phyloP scores from a whole-genome alignment of 176 grass and related monocot species.

The Eleusine indica region DNA sequence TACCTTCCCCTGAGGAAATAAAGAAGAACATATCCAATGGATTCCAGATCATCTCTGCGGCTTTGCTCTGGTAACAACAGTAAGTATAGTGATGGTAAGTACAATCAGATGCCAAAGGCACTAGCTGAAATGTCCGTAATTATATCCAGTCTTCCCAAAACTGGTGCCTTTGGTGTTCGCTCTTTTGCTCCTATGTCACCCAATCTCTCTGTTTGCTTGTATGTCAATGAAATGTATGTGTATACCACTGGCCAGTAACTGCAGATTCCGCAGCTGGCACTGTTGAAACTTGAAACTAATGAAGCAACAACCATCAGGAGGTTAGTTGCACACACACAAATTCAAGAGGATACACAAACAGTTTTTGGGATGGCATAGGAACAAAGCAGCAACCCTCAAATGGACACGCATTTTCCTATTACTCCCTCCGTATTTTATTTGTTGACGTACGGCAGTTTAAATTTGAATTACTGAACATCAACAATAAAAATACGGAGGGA shows the following conservation, averaged over 20 bases:
- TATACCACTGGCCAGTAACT: not conserved
- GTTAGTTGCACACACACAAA: not conserved
- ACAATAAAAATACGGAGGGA: too few relatives aligned
- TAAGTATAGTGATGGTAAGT: constrained; percentile 30
- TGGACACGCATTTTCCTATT: not conserved
- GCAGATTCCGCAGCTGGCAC: too few relatives aligned
- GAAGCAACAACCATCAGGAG: not conserved
- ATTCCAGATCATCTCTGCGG: constrained; percentile 88
- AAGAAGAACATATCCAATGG: constrained; percentile 82
- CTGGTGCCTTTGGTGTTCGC: not conserved
- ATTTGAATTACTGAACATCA: too few relatives aligned
- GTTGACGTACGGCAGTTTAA: too few relatives aligned
- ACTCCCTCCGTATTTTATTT: too few relatives aligned
- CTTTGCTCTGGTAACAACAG: constrained; percentile 68
- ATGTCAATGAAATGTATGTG: not conserved
- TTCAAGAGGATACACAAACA: not conserved
- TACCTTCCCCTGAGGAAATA: constrained; percentile 93
- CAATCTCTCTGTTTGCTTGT: not conserved
- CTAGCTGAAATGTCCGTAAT: not conserved
- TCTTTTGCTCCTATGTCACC: not conserved
- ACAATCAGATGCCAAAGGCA: not conserved
- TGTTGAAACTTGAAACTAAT: too few relatives aligned
- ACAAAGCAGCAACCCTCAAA: not conserved
- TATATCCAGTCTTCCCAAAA: constrained; percentile 11
- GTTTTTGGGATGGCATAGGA: not conserved